Conservation (phyloP, 306 rosid genomes). For the Vigna hirtella region DNA sequence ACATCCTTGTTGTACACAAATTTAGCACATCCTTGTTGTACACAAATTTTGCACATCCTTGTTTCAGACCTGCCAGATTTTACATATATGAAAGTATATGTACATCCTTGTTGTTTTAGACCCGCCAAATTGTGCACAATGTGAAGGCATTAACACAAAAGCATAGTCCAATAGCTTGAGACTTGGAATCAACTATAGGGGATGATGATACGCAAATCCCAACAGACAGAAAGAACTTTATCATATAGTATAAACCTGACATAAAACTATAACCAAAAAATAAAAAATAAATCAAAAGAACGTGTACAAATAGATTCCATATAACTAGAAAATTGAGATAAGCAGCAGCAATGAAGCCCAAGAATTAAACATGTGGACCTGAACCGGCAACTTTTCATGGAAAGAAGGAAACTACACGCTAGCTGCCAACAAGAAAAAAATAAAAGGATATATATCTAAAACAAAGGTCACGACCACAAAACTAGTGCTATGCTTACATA, state of each 20-base stretch:
- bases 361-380: neutral
- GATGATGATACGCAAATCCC: constrained; percentile 1
- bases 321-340: constrained; percentile 24
- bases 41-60: neutral
- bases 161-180: constrained; percentile 11
- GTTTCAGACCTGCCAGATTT: neutral
- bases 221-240: constrained; percentile 10
- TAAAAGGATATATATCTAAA: neutral
- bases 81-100: neutral
- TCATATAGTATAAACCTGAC: constrained; percentile 6
- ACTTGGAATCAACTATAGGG: neutral
- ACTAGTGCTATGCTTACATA: neutral
- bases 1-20: neutral
- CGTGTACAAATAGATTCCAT: neutral
- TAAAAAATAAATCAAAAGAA: neutral
- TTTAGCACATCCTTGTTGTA: neutral
- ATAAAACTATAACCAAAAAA: neutral
- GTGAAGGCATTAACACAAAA: neutral
- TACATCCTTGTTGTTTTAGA: too few species aligned
- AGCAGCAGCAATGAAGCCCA: constrained; percentile 22
- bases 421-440: constrained; percentile 20
- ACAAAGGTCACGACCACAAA: neutral
- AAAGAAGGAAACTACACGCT: neutral
- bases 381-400: constrained; percentile 20
- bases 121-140: too few species aligned